phyloP scores from a whole-genome alignment of 768 basidiomycete genomes.

The Pleurotus pulmonarius region DNA sequence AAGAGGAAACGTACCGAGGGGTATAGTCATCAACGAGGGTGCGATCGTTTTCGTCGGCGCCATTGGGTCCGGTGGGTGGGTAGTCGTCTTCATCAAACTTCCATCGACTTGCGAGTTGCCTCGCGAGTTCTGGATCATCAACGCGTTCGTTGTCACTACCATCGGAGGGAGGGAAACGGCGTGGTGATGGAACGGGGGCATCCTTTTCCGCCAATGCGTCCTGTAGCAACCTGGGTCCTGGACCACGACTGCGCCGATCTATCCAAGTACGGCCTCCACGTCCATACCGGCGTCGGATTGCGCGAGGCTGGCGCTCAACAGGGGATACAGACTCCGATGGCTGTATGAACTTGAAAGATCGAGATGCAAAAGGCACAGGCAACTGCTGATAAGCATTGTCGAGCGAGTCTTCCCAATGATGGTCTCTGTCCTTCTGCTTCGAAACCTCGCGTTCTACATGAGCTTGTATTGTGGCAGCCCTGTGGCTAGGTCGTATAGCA shows the following conservation, averaged over 20 bases:
- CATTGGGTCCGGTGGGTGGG: conserved; percentile 51
- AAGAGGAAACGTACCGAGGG: conserved; percentile 34
- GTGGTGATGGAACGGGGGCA: conserved; percentile 25
- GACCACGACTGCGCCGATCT: conserved; percentile 56
- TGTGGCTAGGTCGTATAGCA: conserved; percentile 62
- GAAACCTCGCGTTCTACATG: conserved; percentile 60
- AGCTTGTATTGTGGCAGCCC: conserved; percentile 52
- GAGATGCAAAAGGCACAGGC: conserved; percentile 52
- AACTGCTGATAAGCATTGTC: conserved; percentile 76
- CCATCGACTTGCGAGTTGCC: conserved; percentile 57
- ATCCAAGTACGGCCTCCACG: conserved; percentile 78
- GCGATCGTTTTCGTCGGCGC: conserved; percentile 66
- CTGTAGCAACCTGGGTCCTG: conserved; percentile 14
- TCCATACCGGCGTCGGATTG: conserved; percentile 73
- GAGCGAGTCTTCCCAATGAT: conserved; percentile 82
- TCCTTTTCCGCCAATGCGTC: conserved; percentile 12
- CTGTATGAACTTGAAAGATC: conserved; percentile 63
- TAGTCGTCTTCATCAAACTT: conserved; percentile 64
- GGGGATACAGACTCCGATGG: conserved; percentile 30
- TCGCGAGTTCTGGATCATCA: conserved; percentile 35
- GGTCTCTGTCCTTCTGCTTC: conserved; percentile 68
- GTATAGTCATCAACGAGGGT: conserved; percentile 71
- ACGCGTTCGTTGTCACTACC: conserved; percentile 17
- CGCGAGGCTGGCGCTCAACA: conserved; percentile 29
- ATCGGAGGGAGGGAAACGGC: conserved; percentile 8